Evolutionary conservation across 2,329 filamentous ascomycete species (phyloP), one percentile per base, ranked within the genome.

Genomic region (Thielaviopsis punctulata): DNA sequence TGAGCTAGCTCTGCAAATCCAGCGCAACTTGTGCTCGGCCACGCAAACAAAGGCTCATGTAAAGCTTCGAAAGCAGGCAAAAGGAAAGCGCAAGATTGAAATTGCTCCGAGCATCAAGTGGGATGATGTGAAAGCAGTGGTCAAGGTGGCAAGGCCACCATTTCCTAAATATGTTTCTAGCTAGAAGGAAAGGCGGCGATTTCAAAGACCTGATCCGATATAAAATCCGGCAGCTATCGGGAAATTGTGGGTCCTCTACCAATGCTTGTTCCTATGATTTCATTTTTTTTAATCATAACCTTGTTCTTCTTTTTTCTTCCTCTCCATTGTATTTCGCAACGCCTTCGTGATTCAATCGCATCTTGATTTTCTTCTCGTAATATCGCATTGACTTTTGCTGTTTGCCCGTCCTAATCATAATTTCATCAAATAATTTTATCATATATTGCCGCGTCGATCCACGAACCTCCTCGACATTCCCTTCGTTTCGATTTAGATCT

Each of bases 1-100:
- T 21, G 51, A 48, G 4, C 51, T 55, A 21, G 41, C 47, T 4
- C 48, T 50, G 30, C 54, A 53, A n/a, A 55, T 55, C 12, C 51
- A 55, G 10, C 23, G 51, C n/a, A 55, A 55, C 22, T 30, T 55
- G 33, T 51, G 44, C 3, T 51, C 54, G 7, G 44, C 51, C n/a
- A 47, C 24, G 6, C 27, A 21, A 13, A 50, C 51, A 2, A 55
- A 53, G 22, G 25, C 30, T 12, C 36, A 51, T 45, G 51, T 55
- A 4, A 52, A 51, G 30, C 44, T 48, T 24, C 46, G 51, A 30
- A 33, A 18, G 7, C 45, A 50, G n/a, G 36, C 53, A 22, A 53
- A 51, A 33, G 54, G 54, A 6, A 44, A 44, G n/a, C 45, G 51
- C 15, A 52, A 36, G 19, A 48, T 55, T n/a, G 44, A 55, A 19